A percentile compares a stretch with the other conserved stretches of the same genome.
Conservation (phyloP, 2,329 filamentous ascomycete species). For the Beauveria sp. region DNA sequence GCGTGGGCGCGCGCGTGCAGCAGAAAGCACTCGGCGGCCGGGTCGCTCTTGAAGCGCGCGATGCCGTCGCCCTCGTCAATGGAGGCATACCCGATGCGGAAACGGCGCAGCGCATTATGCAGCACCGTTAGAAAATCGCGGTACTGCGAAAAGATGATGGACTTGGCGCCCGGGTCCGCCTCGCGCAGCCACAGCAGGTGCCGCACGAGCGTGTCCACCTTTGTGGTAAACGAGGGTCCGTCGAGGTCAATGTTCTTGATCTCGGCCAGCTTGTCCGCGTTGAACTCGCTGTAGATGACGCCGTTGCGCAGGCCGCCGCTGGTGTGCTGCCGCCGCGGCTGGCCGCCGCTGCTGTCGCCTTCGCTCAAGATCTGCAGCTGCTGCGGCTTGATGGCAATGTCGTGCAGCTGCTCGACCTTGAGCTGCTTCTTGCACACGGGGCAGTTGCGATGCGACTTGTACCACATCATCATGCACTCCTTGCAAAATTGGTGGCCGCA, state of each 20-base stretch:
- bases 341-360: slow-evolving; percentile 3
- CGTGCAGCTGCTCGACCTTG: slow-evolving; percentile 61
- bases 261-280: slow-evolving; percentile 60
- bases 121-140: slow-evolving; percentile 73
- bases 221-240: slow-evolving; percentile 73
- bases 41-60: slow-evolving; percentile 67
- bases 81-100: slow-evolving; percentile 65
- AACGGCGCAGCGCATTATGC: slow-evolving; percentile 57
- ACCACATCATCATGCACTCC: slow-evolving; percentile 78
- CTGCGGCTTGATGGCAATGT: slow-evolving; percentile 76
- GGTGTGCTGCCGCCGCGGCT: slow-evolving; percentile 19
- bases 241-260: slow-evolving; percentile 76
- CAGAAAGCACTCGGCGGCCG: slow-evolving; percentile 71
- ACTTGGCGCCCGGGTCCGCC: slow-evolving; percentile 79
- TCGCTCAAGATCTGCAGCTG: slow-evolving; percentile 56
- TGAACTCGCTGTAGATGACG: slow-evolving; percentile 72
- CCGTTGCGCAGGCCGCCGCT: slow-evolving; percentile 45
- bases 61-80: slow-evolving; percentile 65
- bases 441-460: slow-evolving; percentile 64
- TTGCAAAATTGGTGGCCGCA: slow-evolving; percentile 93
- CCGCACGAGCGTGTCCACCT: slow-evolving; percentile 74
- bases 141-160: slow-evolving; percentile 89
- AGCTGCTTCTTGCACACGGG: slow-evolving; percentile 75
- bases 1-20: slow-evolving; percentile 84
- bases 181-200: slow-evolving; percentile 81